Conservation (phyloP, 805 yeast species). For the Zygosaccharomyces rouxii region DNA sequence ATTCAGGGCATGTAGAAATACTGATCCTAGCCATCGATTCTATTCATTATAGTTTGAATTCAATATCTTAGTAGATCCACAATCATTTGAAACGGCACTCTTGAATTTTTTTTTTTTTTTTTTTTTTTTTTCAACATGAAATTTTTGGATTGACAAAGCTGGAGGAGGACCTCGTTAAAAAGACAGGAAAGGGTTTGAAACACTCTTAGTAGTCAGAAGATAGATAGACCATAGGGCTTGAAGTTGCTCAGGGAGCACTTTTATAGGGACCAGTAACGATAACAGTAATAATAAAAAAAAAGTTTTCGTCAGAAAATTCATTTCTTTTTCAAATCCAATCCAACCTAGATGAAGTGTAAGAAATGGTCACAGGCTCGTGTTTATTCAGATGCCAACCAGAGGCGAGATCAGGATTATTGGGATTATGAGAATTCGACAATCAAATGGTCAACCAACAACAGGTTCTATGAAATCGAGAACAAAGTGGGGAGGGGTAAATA, state of each 20-base stretch:
- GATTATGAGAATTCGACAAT: constrained; percentile 70
- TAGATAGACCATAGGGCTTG: neutral
- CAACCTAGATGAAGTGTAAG: constrained; percentile 30
- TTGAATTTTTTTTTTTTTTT: constrained; percentile 3
- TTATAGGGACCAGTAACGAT: neutral
- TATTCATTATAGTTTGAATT: neutral
- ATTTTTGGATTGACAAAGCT: neutral
- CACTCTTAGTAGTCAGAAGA: neutral
- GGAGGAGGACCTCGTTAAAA: neutral
- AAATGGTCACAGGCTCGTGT: constrained; percentile 52
- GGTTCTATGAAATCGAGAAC: constrained; percentile 67
- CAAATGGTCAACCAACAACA: constrained; percentile 55
- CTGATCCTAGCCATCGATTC: neutral
- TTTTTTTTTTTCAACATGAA: constrained; percentile 3
- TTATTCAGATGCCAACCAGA: constrained; percentile 68
- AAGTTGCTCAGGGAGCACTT: neutral
- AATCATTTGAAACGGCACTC: constrained; percentile 2
- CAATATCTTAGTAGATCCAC: neutral
- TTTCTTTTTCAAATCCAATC: neutral
- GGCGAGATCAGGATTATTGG: constrained; percentile 73
- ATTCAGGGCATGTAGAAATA: constrained; percentile 24
- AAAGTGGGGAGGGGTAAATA: constrained; percentile 93
- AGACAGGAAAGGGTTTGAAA: neutral
- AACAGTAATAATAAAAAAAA: neutral
- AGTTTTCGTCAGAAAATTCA: neutral